A percentile compares a stretch with the other conserved stretches of the same genome.
These are phyloP conservation scores for Tardiomyces digboiensis DNA, from an alignment of 1,139 yeast species.

Conservation along the genomic window DNA sequence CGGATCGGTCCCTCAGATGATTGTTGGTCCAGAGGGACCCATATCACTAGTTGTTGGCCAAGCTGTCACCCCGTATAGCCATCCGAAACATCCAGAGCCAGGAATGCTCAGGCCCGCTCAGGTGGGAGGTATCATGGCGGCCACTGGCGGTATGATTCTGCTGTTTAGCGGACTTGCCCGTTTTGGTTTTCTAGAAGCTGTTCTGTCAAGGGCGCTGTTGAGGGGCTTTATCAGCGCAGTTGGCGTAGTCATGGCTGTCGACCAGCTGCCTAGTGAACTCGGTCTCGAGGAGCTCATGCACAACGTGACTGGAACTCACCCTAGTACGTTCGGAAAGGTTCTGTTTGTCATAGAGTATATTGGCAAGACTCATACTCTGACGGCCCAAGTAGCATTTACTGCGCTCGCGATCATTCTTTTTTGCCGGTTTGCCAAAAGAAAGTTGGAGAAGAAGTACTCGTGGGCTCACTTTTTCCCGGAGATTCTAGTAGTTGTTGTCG, in stretches of 20 bases:
- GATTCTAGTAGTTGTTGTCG: constrained; percentile 61
- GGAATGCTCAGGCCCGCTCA: constrained; percentile 47
- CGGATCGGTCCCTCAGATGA: constrained; percentile 95
- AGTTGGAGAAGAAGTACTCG: constrained; percentile 9
- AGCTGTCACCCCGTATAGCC: constrained; percentile 50
- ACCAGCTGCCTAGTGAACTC: constrained; percentile 62
- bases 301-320: constrained; percentile 49
- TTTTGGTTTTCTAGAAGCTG: constrained; percentile 84
- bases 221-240: constrained; percentile 91
- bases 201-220: constrained; percentile 69
- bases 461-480: constrained; percentile 60
- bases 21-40: constrained; percentile 96
- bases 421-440: constrained; percentile 16
- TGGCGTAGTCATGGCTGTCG: constrained; percentile 83
- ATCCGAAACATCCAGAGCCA: constrained; percentile 9
- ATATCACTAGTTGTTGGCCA: constrained; percentile 88
- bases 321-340: constrained; percentile 64
- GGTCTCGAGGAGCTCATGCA: constrained; percentile 43
- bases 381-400: constrained; percentile 24
- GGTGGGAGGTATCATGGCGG: constrained; percentile 63
- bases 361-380: constrained; percentile 20
- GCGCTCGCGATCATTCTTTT: constrained; percentile 23
- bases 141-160: constrained; percentile 66
- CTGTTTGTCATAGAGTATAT: constrained; percentile 37
- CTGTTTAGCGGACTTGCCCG: constrained; percentile 73